phyloP scores from a whole-genome alignment of 768 basidiomycete genomes.

The Antrodiella citrinella region DNA sequence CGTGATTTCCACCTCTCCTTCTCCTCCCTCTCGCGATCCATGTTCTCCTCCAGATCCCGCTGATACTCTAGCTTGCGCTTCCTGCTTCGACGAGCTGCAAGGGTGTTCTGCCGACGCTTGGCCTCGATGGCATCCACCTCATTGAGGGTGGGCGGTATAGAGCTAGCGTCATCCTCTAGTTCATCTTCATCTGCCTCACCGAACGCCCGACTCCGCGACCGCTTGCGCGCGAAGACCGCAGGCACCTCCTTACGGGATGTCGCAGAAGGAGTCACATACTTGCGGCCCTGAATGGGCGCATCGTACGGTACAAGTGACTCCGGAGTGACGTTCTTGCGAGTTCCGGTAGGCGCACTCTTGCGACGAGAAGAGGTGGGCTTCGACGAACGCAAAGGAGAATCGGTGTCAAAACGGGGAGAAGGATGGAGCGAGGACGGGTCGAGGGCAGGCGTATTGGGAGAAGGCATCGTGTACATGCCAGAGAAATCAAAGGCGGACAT shows the following conservation, averaged over 20 bases:
- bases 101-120: conserved; percentile 78
- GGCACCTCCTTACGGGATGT: conserved; percentile 80
- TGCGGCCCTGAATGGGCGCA: conserved; percentile 74
- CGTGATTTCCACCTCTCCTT: conserved; percentile 56
- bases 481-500: conserved; percentile 24
- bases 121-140: conserved; percentile 65
- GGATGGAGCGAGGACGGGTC: conserved; percentile 29
- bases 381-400: conserved; percentile 12
- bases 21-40: conserved; percentile 47
- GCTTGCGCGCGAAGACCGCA: conserved; percentile 59
- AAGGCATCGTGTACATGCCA: conserved; percentile 35
- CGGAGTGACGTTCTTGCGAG: conserved; percentile 62
- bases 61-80: conserved; percentile 68
- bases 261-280: conserved; percentile 61
- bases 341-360: conserved; percentile 46
- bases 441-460: conserved; percentile 44
- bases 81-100: conserved; percentile 76
- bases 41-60: conserved; percentile 49
- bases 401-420: conserved; percentile 21
- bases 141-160: conserved; percentile 28
- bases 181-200: conserved; percentile 45
- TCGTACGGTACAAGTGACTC: conserved; percentile 57
- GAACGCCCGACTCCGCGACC: conserved; percentile 39
- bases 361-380: conserved; percentile 21
- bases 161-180: conserved; percentile 29